Base-by-base conservation (phyloP, 176 grass and related monocot genomes). In the Cenchrus americanus region DNA sequence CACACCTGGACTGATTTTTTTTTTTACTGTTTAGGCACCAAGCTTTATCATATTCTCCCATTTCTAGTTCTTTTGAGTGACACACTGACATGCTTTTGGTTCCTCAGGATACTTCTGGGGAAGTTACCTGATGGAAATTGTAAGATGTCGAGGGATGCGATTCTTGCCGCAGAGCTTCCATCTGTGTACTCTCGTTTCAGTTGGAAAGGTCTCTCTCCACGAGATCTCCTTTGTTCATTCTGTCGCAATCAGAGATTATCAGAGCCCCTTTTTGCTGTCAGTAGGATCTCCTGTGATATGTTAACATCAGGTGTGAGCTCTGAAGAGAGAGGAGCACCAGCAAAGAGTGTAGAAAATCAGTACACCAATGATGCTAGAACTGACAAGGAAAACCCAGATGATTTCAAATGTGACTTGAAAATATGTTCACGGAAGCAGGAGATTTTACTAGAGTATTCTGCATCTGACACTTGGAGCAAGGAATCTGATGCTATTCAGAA, bases 401-500 rank as follows among this genome's bases (percentile, higher is more conserved):
- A 57, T 50, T 90, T 90, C 57, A 89, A 76, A 62, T 95, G 80
- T 84, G 81, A 87, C 41, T 89, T 98, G 79, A 98, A 82, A 69
- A 91, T 98, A 71, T 69, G 83, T 77, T 91, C 91, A 24, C 90
- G 75, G 77, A 90, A 82, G 52, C 85, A 90, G 68, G 83, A 95
- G 63, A 26, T 76, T 71, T 88, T 98, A 73, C 52, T 95, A 44
- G 91, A 88, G 50, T 93, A 87, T 87, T 93, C 80, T 78, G 73
- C 80, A 71, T 63, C 83, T 77, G 87, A 92, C 78, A 90, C 69
- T 68, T 88, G 85, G 84, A 89, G 87, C 69, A 95, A 93, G 85
- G 93, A 98, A 62, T 86, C 79, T 85, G 96, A 98, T 81, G 89
- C 91, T 66, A 80, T 98, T 91, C 92, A 98, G 57, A 93, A 78